Evolutionary conservation across 805 yeast genomes (phyloP), one percentile per base, ranked within the genome.

Genomic region (Aciculoconidium aculeatum): DNA sequence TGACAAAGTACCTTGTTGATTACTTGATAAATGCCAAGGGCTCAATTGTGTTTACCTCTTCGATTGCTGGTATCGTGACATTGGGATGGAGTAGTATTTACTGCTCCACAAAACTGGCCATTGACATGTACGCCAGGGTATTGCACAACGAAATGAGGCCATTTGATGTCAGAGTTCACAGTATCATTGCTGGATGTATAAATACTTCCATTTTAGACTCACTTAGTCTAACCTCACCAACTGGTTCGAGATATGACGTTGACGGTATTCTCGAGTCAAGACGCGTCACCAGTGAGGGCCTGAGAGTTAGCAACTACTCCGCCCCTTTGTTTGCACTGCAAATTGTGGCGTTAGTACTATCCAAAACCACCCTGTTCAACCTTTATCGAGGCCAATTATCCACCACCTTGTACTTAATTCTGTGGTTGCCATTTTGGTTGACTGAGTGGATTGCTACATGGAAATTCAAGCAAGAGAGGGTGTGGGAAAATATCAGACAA

Each of bases 121-220:
- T 66, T 28, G 59, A 53, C 35, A 44, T 41, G 21, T 51, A 61
- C 26, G 66, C 69, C 2, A 34, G 43, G 23, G 43, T 35, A 2
- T 42, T 66, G 11, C 56, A 52, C 4, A 32, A 47, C 5, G 72
- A 66, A 34, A 40, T 64, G 48, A 38, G 42, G 22, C 57, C 58
- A 0, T 49, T 61, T 28, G 69, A 62, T 1, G 67, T 65, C 19
- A 46, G 49, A 29, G 66, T 62, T 3, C 53, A 61, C 26, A 49
- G 56, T 35, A 53, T 64, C 6, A 44, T 56, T 17, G 58, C 68
- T 3, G 71, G 71, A 3, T 59, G 57, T 8, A 66, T 65, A 7
- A 45, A 52, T 12, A 58, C 67, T 3, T 57, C 45, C 8, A 55
- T 62, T 17, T 42, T 43, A 11, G 58, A 53, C 27, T 21, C 35